Evolutionary conservation across 2,329 filamentous ascomycete genomes (phyloP).

Genomic region (Aquanectria penicillioides): DNA sequence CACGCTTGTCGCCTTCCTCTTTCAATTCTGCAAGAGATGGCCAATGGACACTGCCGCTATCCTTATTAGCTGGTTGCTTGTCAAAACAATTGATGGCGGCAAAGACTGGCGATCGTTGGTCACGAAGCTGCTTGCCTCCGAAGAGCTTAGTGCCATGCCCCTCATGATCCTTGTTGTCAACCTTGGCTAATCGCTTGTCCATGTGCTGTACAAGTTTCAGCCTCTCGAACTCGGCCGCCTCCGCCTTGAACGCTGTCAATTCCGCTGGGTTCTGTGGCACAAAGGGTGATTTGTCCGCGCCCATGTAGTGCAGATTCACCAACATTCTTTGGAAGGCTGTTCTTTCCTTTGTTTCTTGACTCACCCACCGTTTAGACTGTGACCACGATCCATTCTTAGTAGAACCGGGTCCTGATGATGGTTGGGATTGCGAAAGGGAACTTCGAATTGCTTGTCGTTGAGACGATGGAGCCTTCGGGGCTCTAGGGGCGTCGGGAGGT

Average conservation of each 20-base stretch:
- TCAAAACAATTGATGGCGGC: constrained; percentile 48
- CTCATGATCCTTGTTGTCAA: constrained; percentile 11
- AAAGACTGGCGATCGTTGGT: constrained; percentile 47
- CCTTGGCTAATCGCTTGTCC: constrained; percentile 33
- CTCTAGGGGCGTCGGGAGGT: constrained; percentile 13
- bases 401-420: background rate
- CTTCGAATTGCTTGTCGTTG: background rate
- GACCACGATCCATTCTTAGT: constrained; percentile 47
- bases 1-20: constrained; percentile 46
- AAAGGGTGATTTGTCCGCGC: constrained; percentile 50
- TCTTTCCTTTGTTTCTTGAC: constrained; percentile 46
- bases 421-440: background rate
- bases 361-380: constrained; percentile 53
- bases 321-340: constrained; percentile 48
- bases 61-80: constrained; percentile 24
- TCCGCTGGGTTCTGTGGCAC: constrained; percentile 49
- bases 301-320: constrained; percentile 48
- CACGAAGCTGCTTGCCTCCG: constrained; percentile 40
- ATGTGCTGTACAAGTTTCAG: constrained; percentile 40
- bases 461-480: constrained; percentile 28
- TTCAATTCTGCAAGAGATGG: constrained; percentile 50
- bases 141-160: constrained; percentile 35
- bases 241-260: constrained; percentile 45
- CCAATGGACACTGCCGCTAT: constrained; percentile 42
- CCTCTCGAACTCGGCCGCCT: constrained; percentile 41